Conservation (phyloP, 129 eudicot species). For the Gnaphalium uliginosum region DNA sequence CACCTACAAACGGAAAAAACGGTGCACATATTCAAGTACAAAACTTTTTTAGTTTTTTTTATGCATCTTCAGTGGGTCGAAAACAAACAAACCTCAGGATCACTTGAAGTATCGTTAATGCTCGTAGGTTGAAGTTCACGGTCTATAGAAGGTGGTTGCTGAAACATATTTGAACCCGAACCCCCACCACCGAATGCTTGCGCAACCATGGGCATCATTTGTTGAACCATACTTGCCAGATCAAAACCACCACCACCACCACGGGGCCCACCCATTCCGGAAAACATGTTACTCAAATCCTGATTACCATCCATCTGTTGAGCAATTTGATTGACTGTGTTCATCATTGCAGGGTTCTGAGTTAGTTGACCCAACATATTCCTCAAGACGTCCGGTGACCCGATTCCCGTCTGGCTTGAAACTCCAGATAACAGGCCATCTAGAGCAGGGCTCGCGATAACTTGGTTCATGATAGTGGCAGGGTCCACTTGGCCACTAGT, state of each 20-base stretch:
- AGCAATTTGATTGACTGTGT: slow-evolving; percentile 82
- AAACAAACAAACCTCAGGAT: slow-evolving; percentile 64
- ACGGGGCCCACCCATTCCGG: slow-evolving; percentile 48
- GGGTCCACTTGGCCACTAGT: slow-evolving; percentile 52
- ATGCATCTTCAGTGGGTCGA: slow-evolving; percentile 6
- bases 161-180: slow-evolving; percentile 36
- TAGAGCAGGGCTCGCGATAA: slow-evolving; percentile 71
- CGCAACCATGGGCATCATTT: slow-evolving; percentile 97
- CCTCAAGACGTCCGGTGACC: slow-evolving; percentile 79
- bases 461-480: slow-evolving; percentile 61
- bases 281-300: slow-evolving; percentile 69
- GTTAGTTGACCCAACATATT: slow-evolving; percentile 87
- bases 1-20: slow-evolving; percentile 32
- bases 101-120: slow-evolving; percentile 26
- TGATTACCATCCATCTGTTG: slow-evolving; percentile 72
- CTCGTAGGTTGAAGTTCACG: slow-evolving; percentile 34
- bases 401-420: slow-evolving; percentile 85
- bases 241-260: slow-evolving; percentile 68
- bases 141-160: slow-evolving; percentile 29
- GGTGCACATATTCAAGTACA: not conserved
- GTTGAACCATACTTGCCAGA: slow-evolving; percentile 84
- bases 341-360: slow-evolving; percentile 89
- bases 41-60: slow-evolving; percentile 4
- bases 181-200: slow-evolving; percentile 80
- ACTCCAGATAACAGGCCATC: slow-evolving; percentile 82